Base-by-base conservation (phyloP, 192 early-diverging fungal genomes). In the Mortierella antarctica region DNA sequence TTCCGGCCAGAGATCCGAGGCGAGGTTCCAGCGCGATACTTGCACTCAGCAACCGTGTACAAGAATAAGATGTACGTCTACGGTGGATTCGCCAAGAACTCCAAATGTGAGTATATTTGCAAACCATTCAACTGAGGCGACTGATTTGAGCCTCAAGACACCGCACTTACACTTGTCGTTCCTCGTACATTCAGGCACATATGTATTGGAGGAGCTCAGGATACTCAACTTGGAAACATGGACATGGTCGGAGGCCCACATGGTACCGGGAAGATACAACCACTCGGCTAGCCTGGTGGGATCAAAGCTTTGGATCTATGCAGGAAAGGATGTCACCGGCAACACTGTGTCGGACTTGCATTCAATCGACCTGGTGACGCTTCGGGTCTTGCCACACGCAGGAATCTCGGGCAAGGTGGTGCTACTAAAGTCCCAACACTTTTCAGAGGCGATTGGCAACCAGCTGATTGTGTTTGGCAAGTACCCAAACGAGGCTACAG, bases 41-140 rank as follows among this genome's bases (percentile, higher is more conserved):
- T 87, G 12, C 91, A 92, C 50, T 85, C 86, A 11, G 88, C 91
- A 12, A 86, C 85, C 2, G 83, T 90, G 13, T 88, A 89, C 71
- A 81, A 89, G 20, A 85, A 89, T 63, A 91, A 87, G 70, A 73
- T 92, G 62, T 89, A 87, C 57, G 78, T 92, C 18, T 86, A 87
- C 31, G 91, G 91, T 47, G 88, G 86, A 46, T 88, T 88, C 64
- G 87, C 87, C 12, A 86, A 85, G 52, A 86, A 85, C 58, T 75
- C 85, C 14, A 86, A 88, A 64, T 85, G 87, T 88, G 83, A 79
- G 83, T 67, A 42, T 53, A 42, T 46, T 46, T 41, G 20, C 12
- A 17, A 21, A 41, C 57, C 1, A 41, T 13, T 17, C 15, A 0
- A 9, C 40, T 14, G 12, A 42, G 40, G 21, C 18, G 31, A 18